Percentiles rank a stretch among this genome's conserved stretches.
These are phyloP conservation scores for Thalassiosira ordinaria DNA, from an alignment of 352 stramenopile genomes.

Conservation along the genomic window DNA sequence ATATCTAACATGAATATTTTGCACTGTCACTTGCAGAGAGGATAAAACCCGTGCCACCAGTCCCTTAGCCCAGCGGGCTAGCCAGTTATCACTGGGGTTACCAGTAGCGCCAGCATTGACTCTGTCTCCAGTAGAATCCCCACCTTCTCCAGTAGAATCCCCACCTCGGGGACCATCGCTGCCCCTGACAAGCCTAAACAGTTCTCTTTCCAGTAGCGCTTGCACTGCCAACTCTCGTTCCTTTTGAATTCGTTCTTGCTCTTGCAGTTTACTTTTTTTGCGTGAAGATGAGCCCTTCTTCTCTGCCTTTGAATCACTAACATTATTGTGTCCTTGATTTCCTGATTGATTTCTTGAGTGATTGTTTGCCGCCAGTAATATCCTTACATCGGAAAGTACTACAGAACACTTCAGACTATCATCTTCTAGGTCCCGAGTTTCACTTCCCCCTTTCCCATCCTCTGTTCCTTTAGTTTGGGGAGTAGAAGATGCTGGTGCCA, in stretches of 20 bases:
- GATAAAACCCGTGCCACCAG: constrained; percentile 66
- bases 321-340: constrained; percentile 9
- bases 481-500: constrained; percentile 9
- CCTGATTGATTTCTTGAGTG: constrained; percentile 34
- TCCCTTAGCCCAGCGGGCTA: constrained; percentile 64
- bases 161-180: not conserved
- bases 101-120: not conserved
- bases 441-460: constrained; percentile 7
- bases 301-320: constrained; percentile 17
- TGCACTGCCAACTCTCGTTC: constrained; percentile 40
- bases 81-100: not conserved
- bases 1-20: constrained; percentile 83
- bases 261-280: constrained; percentile 5
- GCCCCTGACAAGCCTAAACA: constrained; percentile 41
- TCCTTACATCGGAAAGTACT: constrained; percentile 76
- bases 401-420: constrained; percentile 51
- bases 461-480: not conserved
- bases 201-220: constrained; percentile 41
- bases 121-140: too few species aligned
- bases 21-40: constrained; percentile 70
- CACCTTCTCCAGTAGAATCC: too few species aligned
- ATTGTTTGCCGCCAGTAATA: constrained; percentile 59
- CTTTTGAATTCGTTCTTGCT: constrained; percentile 14
- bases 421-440: constrained; percentile 4
- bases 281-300: not conserved